Percentiles rank a stretch among this genome's conserved stretches.
Evolutionary conservation across 2,329 filamentous ascomycete genomes (phyloP).

Genomic region (Epichloe gansuensis): DNA sequence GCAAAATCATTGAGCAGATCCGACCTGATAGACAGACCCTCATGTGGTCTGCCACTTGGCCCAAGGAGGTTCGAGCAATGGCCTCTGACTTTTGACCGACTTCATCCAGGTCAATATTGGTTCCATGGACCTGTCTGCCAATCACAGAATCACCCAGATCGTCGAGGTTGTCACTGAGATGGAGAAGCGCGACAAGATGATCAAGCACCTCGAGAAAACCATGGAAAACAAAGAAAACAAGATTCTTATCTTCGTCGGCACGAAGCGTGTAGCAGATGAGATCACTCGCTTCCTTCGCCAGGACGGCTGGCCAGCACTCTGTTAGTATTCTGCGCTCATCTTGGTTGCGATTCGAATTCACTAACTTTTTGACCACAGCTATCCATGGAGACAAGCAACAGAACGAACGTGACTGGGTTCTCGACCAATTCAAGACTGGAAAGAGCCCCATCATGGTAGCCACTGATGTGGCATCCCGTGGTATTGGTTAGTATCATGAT

Average conservation of each 20-base stretch:
- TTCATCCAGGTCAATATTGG: slow-evolving; percentile 99
- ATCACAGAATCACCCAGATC: slow-evolving; percentile 95
- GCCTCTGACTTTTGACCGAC: slow-evolving; percentile 83
- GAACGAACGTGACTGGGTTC: slow-evolving; percentile 98
- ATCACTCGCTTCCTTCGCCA: slow-evolving; percentile 96
- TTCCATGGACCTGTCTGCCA: slow-evolving; percentile 89
- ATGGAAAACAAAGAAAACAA: slow-evolving; percentile 97
- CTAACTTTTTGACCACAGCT: slow-evolving; percentile 37
- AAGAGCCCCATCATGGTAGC: slow-evolving; percentile 99
- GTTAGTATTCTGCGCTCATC: slow-evolving; percentile 42
- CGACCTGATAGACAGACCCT: slow-evolving; percentile 96
- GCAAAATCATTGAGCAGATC: slow-evolving; percentile 97
- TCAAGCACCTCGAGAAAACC: slow-evolving; percentile 92
- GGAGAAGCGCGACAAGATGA: slow-evolving; percentile 96
- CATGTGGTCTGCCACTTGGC: slow-evolving; percentile 99
- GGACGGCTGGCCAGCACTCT: slow-evolving; percentile 94
- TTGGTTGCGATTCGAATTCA: slow-evolving; percentile 23
- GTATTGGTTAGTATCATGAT: slow-evolving; percentile 90
- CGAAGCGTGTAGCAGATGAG: slow-evolving; percentile 92
- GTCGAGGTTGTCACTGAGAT: slow-evolving; percentile 93
- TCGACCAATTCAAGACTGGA: slow-evolving; percentile 98
- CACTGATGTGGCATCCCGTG: slow-evolving; percentile 98
- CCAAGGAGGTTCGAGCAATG: slow-evolving; percentile 91
- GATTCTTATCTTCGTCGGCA: slow-evolving; percentile 85
- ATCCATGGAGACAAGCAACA: slow-evolving; percentile 99